Evolutionary conservation across 2,329 filamentous ascomycete genomes (phyloP).

Genomic region (Pyricularia sp.): DNA sequence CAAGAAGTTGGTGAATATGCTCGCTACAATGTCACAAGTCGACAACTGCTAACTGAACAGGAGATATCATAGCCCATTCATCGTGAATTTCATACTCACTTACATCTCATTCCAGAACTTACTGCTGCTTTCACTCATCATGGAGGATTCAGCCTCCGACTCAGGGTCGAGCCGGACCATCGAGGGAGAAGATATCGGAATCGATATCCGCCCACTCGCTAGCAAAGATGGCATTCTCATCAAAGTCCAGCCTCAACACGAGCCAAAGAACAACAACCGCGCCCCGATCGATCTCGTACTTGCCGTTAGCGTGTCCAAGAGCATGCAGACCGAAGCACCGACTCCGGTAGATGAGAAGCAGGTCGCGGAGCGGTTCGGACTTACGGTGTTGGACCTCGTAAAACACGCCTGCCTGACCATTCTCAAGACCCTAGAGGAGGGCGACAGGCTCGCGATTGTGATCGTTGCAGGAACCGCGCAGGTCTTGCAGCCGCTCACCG

Average conservation of each 20-base stretch:
- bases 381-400: conserved; percentile 43
- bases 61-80: background rate
- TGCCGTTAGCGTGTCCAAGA: conserved; percentile 47
- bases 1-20: too few species aligned
- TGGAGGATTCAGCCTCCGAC: background rate
- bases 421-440: conserved; percentile 52
- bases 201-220: conserved; percentile 24
- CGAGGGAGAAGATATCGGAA: background rate
- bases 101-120: background rate
- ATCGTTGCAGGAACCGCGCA: conserved; percentile 32
- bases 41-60: background rate
- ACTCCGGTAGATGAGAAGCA: conserved; percentile 27
- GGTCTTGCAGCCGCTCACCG: conserved; percentile 25
- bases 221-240: conserved; percentile 28
- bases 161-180: background rate
- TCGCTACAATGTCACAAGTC: too few species aligned
- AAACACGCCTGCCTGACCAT: conserved; percentile 48
- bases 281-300: conserved; percentile 37
- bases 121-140: background rate
- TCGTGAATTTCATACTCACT: background rate
- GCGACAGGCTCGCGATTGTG: conserved; percentile 45
- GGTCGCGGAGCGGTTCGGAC: conserved; percentile 30
- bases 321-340: conserved; percentile 36
- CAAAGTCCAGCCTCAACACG: conserved; percentile 29
- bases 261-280: conserved; percentile 13